Evolutionary conservation across 768 basidiomycete species (phyloP), one percentile per base, ranked within the genome.

Genomic region (Panaeolus cyanescens): DNA sequence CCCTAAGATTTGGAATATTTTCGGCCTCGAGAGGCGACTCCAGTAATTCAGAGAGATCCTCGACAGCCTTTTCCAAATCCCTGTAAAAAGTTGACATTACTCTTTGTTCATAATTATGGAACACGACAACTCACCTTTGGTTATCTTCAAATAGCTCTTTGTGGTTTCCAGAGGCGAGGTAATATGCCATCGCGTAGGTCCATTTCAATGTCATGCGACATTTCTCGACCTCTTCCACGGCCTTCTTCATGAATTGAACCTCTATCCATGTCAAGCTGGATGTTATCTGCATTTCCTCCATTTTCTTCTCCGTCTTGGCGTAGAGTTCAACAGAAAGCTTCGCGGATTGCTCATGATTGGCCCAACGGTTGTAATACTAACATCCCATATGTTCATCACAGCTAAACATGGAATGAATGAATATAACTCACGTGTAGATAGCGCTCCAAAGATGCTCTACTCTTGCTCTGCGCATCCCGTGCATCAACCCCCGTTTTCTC

Each of bases 161-260:
- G 81, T 91, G 82, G 70, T 98, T 99, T 57, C 92, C 88, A 70
- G 84, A 89, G 37, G 86, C 89, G 30, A 99, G 85, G 71, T 98
- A 99, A 79, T 95, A 99, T 30, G 96, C 96, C 96, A 99, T 98
- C 2, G 95, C 92, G 68, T 99, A 99, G 12, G 96, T 98, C 96
- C 97, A 99, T 77, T 98, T 99, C 61, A 99, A 86, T 36, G 96
- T 98, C 80, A 88, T 92, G 28, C 97, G 87, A 77, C 97, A 93
- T 72, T 89, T 89, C 67, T 90, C 85, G 36, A 93, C 85, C 72
- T 91, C 90, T 70, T 98, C 97, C 4, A 98, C 96, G 0, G 97
- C 97, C 75, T 96, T 96, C 82, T 95, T 95, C 85, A 97, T 96
- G 76, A 99, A 99, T 77, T 99, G 96, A 31, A 88, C 95, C 76